A percentile compares a stretch with the other conserved stretches of the same genome.
Conservation (phyloP, 2,329 filamentous ascomycete genomes). For the Fusarium sororula region DNA sequence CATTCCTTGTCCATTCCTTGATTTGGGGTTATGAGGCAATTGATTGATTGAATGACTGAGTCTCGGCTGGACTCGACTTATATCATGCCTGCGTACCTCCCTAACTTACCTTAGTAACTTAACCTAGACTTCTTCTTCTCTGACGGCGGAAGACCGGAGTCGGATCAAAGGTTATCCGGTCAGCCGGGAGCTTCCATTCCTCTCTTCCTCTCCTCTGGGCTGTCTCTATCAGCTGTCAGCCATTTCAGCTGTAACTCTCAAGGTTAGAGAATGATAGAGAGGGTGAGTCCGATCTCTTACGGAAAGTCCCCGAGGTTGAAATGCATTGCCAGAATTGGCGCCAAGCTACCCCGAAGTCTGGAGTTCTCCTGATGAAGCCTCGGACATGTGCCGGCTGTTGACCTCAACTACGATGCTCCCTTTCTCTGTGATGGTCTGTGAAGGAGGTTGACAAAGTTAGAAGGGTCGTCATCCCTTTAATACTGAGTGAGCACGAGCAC, state of each 20-base stretch:
- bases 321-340: background rate
- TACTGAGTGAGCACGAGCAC: background rate
- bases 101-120: background rate
- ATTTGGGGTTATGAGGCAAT: slow-evolving; percentile 8
- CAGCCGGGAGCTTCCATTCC: background rate
- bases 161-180: slow-evolving; percentile 32
- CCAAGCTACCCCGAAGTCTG: slow-evolving; percentile 12
- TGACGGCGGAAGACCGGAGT: slow-evolving; percentile 1
- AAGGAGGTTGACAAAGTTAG: background rate
- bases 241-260: background rate
- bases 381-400: slow-evolving; percentile 28
- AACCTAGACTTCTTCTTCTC: background rate
- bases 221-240: background rate
- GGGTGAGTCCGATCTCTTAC: background rate
- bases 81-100: background rate
- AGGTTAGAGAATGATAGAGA: background rate
- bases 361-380: slow-evolving; percentile 6
- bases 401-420: background rate
- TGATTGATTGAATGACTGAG: background rate
- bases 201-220: background rate
- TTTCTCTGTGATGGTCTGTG: background rate
- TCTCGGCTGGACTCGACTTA: background rate
- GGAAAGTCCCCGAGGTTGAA: slow-evolving; percentile 32
- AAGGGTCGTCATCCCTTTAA: background rate
- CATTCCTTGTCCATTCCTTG: background rate